Percentiles rank a stretch among this genome's conserved stretches.
Evolutionary conservation across 352 stramenopile genomes (phyloP).

Genomic region (Globisporangium iwayamae): DNA sequence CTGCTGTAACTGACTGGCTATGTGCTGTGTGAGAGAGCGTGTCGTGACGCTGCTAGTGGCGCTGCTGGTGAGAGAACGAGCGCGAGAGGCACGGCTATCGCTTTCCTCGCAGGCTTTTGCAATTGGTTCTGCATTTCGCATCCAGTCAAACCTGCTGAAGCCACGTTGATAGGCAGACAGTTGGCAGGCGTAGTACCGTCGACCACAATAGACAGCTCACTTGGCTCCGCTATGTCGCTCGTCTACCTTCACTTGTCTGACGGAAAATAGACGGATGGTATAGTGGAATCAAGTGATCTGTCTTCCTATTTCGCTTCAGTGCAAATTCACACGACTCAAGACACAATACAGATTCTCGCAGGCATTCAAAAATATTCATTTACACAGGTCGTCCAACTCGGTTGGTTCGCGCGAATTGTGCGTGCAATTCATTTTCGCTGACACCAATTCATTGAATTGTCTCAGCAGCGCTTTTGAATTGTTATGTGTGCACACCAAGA

Average conservation of each 20-base stretch:
- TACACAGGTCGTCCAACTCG: not conserved
- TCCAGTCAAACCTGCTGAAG: conserved; percentile 17
- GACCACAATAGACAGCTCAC: no score
- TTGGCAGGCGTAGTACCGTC: not conserved
- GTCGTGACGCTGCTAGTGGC: no score
- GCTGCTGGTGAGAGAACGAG: not conserved
- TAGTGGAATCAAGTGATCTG: no score
- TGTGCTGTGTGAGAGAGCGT: not conserved
- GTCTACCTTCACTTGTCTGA: no score
- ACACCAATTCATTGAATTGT: conserved; percentile 8
- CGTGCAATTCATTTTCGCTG: not conserved
- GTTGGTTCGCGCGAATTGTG: not conserved
- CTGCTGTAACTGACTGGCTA: conserved; percentile 5
- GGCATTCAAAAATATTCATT: not conserved
- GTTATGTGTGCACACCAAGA: not conserved
- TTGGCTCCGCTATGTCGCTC: no score
- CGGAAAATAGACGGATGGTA: no score
- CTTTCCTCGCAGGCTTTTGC: conserved; percentile 15
- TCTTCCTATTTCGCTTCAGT: no score
- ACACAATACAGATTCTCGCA: not conserved
- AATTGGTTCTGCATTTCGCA: conserved; percentile 17
- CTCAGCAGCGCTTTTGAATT: not conserved
- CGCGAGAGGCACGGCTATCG: not conserved
- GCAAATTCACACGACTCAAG: not conserved
- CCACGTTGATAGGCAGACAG: conserved; percentile 1